Evolutionary conservation across 805 yeast genomes (phyloP).

Genomic region (Wickerhamiella bombiphila): DNA sequence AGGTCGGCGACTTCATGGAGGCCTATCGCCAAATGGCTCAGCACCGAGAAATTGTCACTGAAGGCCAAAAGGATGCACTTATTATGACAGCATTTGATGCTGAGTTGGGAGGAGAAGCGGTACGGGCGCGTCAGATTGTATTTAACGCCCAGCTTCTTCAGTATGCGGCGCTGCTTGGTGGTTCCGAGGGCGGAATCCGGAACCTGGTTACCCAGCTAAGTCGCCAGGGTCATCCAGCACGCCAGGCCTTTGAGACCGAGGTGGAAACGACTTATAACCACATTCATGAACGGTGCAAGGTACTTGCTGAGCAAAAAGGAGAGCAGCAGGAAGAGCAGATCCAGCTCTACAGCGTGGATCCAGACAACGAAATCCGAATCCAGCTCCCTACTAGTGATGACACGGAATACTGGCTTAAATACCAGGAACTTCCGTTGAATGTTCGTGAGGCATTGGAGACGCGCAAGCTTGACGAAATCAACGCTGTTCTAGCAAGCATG

Average conservation of each 20-base stretch:
- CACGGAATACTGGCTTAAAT: slow-evolving; percentile 24
- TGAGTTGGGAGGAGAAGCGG: slow-evolving; percentile 48
- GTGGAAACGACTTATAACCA: slow-evolving; percentile 62
- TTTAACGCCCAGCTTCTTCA: slow-evolving; percentile 70
- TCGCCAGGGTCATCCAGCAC: slow-evolving; percentile 44
- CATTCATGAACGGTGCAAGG: slow-evolving; percentile 57
- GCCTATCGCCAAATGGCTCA: slow-evolving; percentile 38
- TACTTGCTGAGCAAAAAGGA: slow-evolving; percentile 33
- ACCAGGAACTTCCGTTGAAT: slow-evolving; percentile 43
- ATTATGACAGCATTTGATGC: slow-evolving; percentile 84
- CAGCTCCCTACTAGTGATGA: slow-evolving; percentile 37
- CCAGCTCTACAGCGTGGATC: slow-evolving; percentile 80
- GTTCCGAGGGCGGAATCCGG: slow-evolving; percentile 33
- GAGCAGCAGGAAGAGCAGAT: slow-evolving; percentile 61
- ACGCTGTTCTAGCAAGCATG: slow-evolving; percentile 63
- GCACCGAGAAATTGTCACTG: slow-evolving; percentile 55
- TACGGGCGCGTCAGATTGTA: slow-evolving; percentile 47
- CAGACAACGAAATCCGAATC: slow-evolving; percentile 58
- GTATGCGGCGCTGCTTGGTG: slow-evolving; percentile 38
- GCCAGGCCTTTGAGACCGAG: slow-evolving; percentile 54
- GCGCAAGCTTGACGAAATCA: slow-evolving; percentile 59
- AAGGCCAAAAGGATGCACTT: slow-evolving; percentile 80
- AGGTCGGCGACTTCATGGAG: slow-evolving; percentile 32
- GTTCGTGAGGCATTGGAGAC: slow-evolving; percentile 70
- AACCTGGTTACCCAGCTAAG: slow-evolving; percentile 54